Evolutionary conservation across 345 rosid species (phyloP).

Genomic region (Raphanus raphanistrum): DNA sequence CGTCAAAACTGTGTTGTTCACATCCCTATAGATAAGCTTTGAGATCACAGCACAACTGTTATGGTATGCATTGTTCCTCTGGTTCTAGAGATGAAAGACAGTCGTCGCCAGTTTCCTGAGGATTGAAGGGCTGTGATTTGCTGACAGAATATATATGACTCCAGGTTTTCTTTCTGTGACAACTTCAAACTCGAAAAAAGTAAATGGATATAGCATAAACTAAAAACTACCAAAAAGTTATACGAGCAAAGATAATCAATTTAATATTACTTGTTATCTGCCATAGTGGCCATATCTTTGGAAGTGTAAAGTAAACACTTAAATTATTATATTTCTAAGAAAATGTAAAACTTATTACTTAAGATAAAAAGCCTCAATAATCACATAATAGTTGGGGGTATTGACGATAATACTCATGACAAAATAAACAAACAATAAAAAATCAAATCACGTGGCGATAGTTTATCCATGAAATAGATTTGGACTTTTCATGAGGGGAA

Average conservation of each 20-base stretch:
- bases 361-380: not conserved
- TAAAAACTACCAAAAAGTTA: not conserved
- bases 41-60: no score
- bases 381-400: conserved; percentile 25
- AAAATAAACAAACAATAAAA: not conserved
- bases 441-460: conserved; percentile 24
- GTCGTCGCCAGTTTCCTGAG: no score
- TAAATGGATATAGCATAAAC: not conserved
- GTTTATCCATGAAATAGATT: conserved; percentile 29
- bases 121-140: no score
- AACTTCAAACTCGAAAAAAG: not conserved
- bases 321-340: not conserved
- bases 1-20: no score
- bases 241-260: not conserved
- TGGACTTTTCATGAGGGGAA: conserved; percentile 29
- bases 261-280: not conserved
- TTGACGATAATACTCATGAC: conserved; percentile 28
- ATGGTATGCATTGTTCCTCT: no score
- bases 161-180: not conserved
- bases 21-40: no score
- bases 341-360: conserved; percentile 9
- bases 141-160: not conserved
- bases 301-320: not conserved
- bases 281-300: not conserved
- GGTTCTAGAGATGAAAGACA: no score